Percentiles rank a stretch among this genome's conserved stretches.
phyloP scores from a whole-genome alignment of 129 eudicot genomes.

The Flaveria linearis region DNA sequence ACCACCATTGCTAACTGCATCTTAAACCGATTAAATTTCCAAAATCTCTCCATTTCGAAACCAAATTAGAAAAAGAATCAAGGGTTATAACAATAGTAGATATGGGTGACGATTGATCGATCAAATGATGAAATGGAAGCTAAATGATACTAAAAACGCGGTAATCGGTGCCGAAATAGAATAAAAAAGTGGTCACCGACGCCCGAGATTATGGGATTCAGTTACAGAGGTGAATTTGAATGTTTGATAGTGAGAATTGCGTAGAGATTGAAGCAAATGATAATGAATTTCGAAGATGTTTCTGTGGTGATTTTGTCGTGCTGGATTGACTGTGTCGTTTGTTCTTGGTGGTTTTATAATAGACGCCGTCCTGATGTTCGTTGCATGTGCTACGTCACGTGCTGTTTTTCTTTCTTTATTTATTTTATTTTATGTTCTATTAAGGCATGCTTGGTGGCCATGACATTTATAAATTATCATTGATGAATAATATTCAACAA shows the following conservation, averaged over 20 bases:
- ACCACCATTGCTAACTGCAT: slow-evolving; percentile 33
- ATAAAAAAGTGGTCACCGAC: slow-evolving; percentile 21
- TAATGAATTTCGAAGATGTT: slow-evolving; percentile 32
- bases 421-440: slow-evolving; percentile 28
- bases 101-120: not conserved
- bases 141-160: slow-evolving; percentile 22
- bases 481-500: not conserved
- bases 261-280: not conserved
- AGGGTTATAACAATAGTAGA: slow-evolving; percentile 9
- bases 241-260: not conserved
- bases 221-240: slow-evolving; percentile 12
- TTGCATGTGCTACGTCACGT: slow-evolving; percentile 32
- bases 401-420: not conserved
- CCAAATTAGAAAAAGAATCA: not conserved
- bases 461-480: slow-evolving; percentile 6
- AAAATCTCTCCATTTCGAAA: slow-evolving; percentile 30
- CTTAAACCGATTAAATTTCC: slow-evolving; percentile 37
- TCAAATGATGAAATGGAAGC: not conserved
- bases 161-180: slow-evolving; percentile 13
- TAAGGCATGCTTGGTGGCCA: slow-evolving; percentile 34
- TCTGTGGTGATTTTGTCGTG: slow-evolving; percentile 17
- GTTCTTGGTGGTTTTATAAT: slow-evolving; percentile 20
- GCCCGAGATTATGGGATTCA: slow-evolving; percentile 24
- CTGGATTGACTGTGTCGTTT: slow-evolving; percentile 33
- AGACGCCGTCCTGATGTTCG: slow-evolving; percentile 26